A percentile compares a stretch with the other conserved stretches of the same genome.
Conservation (phyloP, 2,329 filamentous ascomycete species). For the Monilinia fructicola region DNA sequence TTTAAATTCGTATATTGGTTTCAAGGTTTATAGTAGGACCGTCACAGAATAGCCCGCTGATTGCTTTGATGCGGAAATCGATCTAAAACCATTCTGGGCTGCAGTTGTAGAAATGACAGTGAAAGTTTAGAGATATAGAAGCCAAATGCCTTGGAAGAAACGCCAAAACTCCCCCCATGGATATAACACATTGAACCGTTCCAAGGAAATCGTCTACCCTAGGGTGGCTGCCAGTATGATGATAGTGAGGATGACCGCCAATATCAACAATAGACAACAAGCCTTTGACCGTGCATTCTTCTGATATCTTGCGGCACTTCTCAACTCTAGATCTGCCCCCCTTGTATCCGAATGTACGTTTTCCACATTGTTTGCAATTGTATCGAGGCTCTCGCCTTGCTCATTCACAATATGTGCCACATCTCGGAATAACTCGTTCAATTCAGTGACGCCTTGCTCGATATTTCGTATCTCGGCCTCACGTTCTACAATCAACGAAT, state of each 20-base stretch:
- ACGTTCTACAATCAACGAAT: slow-evolving; percentile 90
- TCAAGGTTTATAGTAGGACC: background rate
- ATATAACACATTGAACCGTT: slow-evolving; percentile 19
- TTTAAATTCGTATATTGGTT: slow-evolving; percentile 15
- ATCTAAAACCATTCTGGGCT: slow-evolving; percentile 12
- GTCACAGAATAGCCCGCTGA: background rate
- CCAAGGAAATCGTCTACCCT: slow-evolving; percentile 50
- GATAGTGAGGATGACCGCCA: slow-evolving; percentile 85
- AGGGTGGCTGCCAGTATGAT: slow-evolving; percentile 83
- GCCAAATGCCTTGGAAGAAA: slow-evolving; percentile 4
- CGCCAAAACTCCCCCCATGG: slow-evolving; percentile 26
- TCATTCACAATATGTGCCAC: slow-evolving; percentile 97
- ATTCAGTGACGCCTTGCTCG: slow-evolving; percentile 89
- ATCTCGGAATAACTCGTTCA: slow-evolving; percentile 96
- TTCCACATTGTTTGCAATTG: slow-evolving; percentile 85
- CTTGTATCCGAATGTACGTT: slow-evolving; percentile 77
- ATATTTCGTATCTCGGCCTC: slow-evolving; percentile 97
- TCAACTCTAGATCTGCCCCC: slow-evolving; percentile 81
- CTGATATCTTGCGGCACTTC: slow-evolving; percentile 86
- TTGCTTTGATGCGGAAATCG: background rate
- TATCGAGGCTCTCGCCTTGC: slow-evolving; percentile 85
- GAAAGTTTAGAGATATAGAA: slow-evolving; percentile 12
- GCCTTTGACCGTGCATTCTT: slow-evolving; percentile 93
- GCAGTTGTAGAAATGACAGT: slow-evolving; percentile 4
- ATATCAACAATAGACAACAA: slow-evolving; percentile 84